phyloP scores from a whole-genome alignment of 2,329 filamentous ascomycete genomes.

The Graphilbum ipis-grandicollis region DNA sequence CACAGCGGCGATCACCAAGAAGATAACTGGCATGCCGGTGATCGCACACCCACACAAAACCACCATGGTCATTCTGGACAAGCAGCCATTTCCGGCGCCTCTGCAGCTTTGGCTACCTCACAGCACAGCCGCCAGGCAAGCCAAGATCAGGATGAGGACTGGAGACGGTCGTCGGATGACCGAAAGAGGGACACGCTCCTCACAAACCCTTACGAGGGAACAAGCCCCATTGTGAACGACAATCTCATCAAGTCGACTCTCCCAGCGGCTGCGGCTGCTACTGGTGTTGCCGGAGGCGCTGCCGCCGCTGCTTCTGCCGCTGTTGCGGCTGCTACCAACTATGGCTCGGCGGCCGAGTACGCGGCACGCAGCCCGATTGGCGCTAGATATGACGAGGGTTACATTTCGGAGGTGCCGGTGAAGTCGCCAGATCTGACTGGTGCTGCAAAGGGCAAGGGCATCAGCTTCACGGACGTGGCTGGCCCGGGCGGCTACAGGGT shows the following conservation, averaged over 20 bases:
- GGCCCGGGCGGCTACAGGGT: conserved; percentile 8
- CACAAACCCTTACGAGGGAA: conserved; percentile 50
- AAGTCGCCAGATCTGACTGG: conserved; percentile 33
- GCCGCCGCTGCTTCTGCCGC: conserved; percentile 5
- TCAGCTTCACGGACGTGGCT: conserved; percentile 30
- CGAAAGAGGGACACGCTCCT: conserved; percentile 48
- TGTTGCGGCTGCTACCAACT: conserved; percentile 10
- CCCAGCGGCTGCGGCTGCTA: conserved; percentile 9
- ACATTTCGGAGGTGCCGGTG: conserved; percentile 58
- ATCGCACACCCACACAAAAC: conserved; percentile 18
- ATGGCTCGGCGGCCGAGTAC: conserved; percentile 16
- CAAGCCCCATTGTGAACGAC: conserved; percentile 40
- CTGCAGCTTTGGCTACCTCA: conserved; percentile 24
- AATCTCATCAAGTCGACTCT: conserved; percentile 20
- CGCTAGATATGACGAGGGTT: conserved; percentile 66
- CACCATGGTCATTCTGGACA: conserved; percentile 18
- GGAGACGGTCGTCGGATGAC: conserved; percentile 43
- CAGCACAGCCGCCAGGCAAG: conserved; percentile 37
- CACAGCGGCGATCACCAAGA: conserved; percentile 1
- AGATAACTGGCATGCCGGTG: conserved; percentile 13
- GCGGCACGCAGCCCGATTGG: conserved; percentile 38
- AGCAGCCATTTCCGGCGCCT: conserved; percentile 28
- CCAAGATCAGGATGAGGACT: conserved; percentile 46
- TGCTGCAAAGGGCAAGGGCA: conserved; percentile 34
- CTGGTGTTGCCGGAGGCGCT: conserved; percentile 20